A percentile compares a stretch with the other conserved stretches of the same genome.
Conservation (phyloP, 169 alveolate genomes). For the Cryptosporidium sp. region DNA sequence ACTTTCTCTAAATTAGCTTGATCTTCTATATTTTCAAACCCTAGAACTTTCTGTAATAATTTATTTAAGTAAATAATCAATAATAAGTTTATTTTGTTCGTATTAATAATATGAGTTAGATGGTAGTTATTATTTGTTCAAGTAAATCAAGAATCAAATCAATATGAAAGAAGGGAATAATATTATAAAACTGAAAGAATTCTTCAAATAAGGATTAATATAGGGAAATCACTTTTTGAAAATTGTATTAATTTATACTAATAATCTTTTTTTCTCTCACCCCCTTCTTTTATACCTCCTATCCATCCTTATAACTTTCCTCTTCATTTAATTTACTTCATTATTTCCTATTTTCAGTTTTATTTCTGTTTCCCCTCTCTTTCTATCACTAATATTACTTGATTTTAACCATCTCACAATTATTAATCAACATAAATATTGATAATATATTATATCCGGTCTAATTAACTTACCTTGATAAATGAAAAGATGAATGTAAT, state of each 20-base stretch:
- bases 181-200: not conserved
- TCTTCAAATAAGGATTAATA: not conserved
- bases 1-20: not conserved
- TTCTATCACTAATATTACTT: not conserved
- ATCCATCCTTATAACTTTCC: too few relatives aligned
- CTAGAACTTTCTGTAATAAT: slow-evolving; percentile 1
- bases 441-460: not conserved
- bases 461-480: not conserved
- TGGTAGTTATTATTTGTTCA: too few relatives aligned
- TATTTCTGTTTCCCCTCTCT: not conserved
- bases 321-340: too few relatives aligned
- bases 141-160: not conserved
- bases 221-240: not conserved
- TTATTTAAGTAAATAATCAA: too few relatives aligned
- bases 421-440: not conserved
- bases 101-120: not conserved
- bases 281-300: not conserved
- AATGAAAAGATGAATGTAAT: not conserved
- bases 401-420: not conserved
- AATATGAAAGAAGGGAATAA: not conserved
- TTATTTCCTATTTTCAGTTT: not conserved
- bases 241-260: too few relatives aligned
- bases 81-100: too few relatives aligned
- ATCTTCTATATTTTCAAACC: slow-evolving; percentile 22
- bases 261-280: not conserved